Evolutionary conservation across 192 early-diverging fungal species (phyloP).

Genomic region (Spizellomyces punctatus): DNA sequence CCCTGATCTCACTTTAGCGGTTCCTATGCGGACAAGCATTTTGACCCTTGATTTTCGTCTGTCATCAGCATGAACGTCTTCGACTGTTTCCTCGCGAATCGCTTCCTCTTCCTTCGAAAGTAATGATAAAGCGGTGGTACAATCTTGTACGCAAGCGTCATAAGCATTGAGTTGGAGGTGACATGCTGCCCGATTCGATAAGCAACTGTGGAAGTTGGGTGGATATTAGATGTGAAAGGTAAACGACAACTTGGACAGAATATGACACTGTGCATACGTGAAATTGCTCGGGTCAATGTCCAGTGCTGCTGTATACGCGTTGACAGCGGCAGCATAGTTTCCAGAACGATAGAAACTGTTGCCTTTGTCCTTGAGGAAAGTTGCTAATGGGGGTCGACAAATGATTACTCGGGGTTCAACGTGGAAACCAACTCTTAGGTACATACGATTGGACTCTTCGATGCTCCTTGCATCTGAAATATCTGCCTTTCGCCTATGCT

Average conservation of each 20-base stretch:
- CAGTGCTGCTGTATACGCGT: slow-evolving; percentile 70
- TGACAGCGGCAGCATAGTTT: slow-evolving; percentile 66
- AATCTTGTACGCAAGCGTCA: slow-evolving; percentile 64
- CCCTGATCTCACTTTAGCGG: slow-evolving; percentile 60
- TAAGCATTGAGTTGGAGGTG: slow-evolving; percentile 60
- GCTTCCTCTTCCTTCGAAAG: slow-evolving; percentile 36
- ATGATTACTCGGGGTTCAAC: not conserved
- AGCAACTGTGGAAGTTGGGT: slow-evolving; percentile 28
- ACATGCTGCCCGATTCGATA: slow-evolving; percentile 72
- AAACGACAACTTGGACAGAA: not conserved
- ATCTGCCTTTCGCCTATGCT: slow-evolving; percentile 18
- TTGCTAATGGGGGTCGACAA: slow-evolving; percentile 18
- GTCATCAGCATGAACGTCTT: slow-evolving; percentile 51
- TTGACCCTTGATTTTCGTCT: slow-evolving; percentile 46
- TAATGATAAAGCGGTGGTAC: slow-evolving; percentile 59
- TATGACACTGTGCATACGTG: slow-evolving; percentile 41
- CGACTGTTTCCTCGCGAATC: slow-evolving; percentile 31
- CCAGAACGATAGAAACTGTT: slow-evolving; percentile 69
- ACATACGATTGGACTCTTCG: slow-evolving; percentile 17
- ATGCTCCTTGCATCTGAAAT: slow-evolving; percentile 2
- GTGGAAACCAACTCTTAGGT: not conserved
- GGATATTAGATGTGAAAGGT: not conserved
- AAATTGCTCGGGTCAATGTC: slow-evolving; percentile 62
- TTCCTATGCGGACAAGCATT: slow-evolving; percentile 68
- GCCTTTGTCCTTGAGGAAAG: slow-evolving; percentile 66